Evolutionary conservation across 1,139 yeast species (phyloP).

Genomic region (Taphrina pruni): DNA sequence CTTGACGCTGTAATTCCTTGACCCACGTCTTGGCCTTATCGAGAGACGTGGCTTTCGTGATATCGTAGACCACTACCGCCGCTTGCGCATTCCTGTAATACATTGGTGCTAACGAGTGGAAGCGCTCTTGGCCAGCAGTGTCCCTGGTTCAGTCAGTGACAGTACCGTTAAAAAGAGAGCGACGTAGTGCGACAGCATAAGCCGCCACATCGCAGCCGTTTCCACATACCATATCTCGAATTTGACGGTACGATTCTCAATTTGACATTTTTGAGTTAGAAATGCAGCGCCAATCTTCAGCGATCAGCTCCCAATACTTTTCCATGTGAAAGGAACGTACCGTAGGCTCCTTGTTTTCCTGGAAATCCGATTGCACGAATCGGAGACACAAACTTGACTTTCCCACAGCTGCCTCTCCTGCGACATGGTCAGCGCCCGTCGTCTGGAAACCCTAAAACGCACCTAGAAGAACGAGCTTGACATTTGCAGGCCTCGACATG

Average conservation of each 20-base stretch:
- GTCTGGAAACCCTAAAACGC: not conserved
- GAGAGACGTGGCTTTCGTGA: constrained; percentile 95
- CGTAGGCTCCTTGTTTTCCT: constrained; percentile 73
- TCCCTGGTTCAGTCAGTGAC: constrained; percentile 54
- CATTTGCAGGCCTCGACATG: constrained; percentile 37
- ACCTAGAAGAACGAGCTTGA: constrained; percentile 47
- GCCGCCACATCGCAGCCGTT: not conserved
- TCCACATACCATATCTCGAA: constrained; percentile 80
- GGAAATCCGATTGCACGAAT: constrained; percentile 93
- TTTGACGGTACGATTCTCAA: constrained; percentile 87
- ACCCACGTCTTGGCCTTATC: constrained; percentile 99
- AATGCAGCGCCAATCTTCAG: constrained; percentile 83
- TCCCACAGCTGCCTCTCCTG: constrained; percentile 98
- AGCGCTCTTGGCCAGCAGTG: constrained; percentile 97
- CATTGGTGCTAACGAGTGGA: constrained; percentile 96
- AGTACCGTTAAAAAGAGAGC: not conserved
- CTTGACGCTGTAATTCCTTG: constrained; percentile 93
- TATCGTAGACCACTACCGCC: constrained; percentile 92
- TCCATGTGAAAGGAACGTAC: not conserved
- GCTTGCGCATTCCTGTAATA: constrained; percentile 99
- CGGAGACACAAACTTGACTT: constrained; percentile 90
- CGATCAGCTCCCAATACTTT: not conserved
- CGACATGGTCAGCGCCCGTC: constrained; percentile 44
- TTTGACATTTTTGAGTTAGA: constrained; percentile 89
- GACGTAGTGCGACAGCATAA: not conserved